Conservation (phyloP, 2,329 filamentous ascomycete species). For the Amauroascus niger region DNA sequence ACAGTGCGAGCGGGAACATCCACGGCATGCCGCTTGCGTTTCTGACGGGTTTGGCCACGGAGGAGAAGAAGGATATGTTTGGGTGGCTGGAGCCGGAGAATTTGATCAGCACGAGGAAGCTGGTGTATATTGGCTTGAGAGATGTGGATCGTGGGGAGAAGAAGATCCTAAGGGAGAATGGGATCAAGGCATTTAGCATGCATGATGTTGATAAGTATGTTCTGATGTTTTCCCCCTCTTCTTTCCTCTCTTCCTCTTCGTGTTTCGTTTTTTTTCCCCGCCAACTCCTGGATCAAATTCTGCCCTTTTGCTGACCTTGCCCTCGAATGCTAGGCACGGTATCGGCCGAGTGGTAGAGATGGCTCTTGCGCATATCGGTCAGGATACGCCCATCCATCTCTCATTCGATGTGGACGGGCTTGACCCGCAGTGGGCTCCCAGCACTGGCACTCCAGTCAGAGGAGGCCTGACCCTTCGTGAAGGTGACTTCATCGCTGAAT, state of each 20-base stretch:
- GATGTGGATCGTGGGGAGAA: constrained; percentile 95
- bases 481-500: constrained; percentile 93
- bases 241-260: not conserved
- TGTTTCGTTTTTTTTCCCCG: too few relatives aligned
- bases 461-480: constrained; percentile 88
- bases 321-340: constrained; percentile 59
- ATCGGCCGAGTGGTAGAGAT: constrained; percentile 96
- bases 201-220: constrained; percentile 83
- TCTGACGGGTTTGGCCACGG: constrained; percentile 70
- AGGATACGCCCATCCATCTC: constrained; percentile 90
- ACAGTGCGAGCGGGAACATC: constrained; percentile 80
- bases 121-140: constrained; percentile 92
- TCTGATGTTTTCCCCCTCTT: not conserved
- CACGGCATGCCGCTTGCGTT: constrained; percentile 98
- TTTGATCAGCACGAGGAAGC: constrained; percentile 60
- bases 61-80: constrained; percentile 69
- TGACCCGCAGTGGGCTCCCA: constrained; percentile 92
- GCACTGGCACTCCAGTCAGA: constrained; percentile 87
- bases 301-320: not conserved
- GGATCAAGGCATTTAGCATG: constrained; percentile 96
- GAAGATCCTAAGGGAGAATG: constrained; percentile 74
- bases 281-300: too few relatives aligned
- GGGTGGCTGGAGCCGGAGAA: constrained; percentile 67
- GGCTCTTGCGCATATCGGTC: constrained; percentile 92
- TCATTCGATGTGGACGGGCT: constrained; percentile 96